These are phyloP conservation scores for Syzygium malaccense DNA, from an alignment of 441 rosid species.

Conservation along the genomic window DNA sequence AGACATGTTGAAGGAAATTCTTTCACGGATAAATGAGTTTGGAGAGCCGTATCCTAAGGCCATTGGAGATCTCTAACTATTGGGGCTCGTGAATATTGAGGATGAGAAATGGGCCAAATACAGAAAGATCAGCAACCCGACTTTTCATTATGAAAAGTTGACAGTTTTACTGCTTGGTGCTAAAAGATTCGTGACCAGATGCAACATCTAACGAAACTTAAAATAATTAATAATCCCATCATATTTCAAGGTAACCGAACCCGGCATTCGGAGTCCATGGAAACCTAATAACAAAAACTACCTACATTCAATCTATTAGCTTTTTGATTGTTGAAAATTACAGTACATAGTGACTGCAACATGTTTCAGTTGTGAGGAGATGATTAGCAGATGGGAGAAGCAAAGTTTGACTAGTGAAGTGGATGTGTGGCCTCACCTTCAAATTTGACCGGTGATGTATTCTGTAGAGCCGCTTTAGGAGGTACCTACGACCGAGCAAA, in stretches of 20 bases:
- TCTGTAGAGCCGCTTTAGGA: background rate
- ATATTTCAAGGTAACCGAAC: background rate
- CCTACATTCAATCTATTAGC: background rate
- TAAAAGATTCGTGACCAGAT: background rate
- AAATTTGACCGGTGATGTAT: background rate
- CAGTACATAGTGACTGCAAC: background rate
- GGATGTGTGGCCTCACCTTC: background rate
- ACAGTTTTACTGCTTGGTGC: background rate
- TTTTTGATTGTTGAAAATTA: background rate
- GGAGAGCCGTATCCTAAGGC: background rate
- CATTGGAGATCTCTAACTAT: background rate
- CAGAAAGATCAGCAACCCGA: background rate
- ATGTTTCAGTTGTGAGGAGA: background rate
- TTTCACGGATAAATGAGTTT: background rate
- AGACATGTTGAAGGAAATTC: background rate
- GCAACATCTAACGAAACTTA: background rate
- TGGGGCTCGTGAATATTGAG: background rate
- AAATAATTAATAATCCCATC: background rate
- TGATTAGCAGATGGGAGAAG: background rate
- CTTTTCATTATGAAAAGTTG: background rate
- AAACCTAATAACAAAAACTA: background rate
- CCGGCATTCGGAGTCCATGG: background rate
- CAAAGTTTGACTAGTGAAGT: background rate
- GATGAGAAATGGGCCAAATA: background rate
- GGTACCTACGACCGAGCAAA: background rate